Evolutionary conservation across 1,284 basidiomycete genomes (phyloP).

Genomic region (Moniliella sp.): DNA sequence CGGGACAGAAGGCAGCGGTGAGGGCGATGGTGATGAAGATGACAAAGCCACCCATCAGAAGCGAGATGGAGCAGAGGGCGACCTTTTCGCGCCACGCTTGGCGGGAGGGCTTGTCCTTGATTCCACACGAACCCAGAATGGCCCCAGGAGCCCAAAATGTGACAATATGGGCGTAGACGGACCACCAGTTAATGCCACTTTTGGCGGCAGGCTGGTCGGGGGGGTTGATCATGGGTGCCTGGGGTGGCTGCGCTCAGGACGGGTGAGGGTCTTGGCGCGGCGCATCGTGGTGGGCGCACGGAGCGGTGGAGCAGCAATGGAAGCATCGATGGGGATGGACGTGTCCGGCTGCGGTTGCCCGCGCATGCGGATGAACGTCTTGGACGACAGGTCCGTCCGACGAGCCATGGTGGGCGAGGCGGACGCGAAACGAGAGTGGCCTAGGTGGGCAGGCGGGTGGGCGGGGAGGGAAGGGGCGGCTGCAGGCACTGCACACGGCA

Average conservation of each 20-base stretch:
- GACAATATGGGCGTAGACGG: slow-evolving; percentile 9
- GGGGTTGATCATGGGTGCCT: slow-evolving; percentile 49
- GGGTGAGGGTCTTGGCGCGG: slow-evolving; percentile 45
- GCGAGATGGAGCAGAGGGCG: slow-evolving; percentile 17
- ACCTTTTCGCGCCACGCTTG: slow-evolving; percentile 33
- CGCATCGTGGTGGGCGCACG: slow-evolving; percentile 27
- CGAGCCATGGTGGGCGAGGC: slow-evolving; percentile 2
- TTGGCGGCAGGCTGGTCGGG: slow-evolving; percentile 20
- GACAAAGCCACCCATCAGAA: slow-evolving; percentile 50
- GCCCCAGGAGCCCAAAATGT: slow-evolving; percentile 29
- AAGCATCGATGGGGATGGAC: slow-evolving; percentile 19
- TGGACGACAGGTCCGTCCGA: slow-evolving; percentile 1
- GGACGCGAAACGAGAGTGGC: too few relatives aligned
- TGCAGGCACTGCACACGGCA: too few relatives aligned
- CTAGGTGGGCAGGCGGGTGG: too few relatives aligned
- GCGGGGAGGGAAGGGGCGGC: too few relatives aligned
- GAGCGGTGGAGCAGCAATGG: slow-evolving; percentile 26
- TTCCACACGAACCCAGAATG: slow-evolving; percentile 32
- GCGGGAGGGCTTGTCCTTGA: slow-evolving; percentile 14
- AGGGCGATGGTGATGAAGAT: slow-evolving; percentile 88
- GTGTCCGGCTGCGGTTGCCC: slow-evolving; percentile 10
- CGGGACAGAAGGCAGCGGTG: slow-evolving; percentile 72
- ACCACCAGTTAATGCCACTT: slow-evolving; percentile 11
- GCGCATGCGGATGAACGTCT: slow-evolving; percentile 26
- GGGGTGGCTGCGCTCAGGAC: slow-evolving; percentile 45